Percentiles rank a stretch among this genome's conserved stretches.
These are phyloP conservation scores for Lentinula raphanica DNA, from an alignment of 768 basidiomycete species.

Conservation along the genomic window DNA sequence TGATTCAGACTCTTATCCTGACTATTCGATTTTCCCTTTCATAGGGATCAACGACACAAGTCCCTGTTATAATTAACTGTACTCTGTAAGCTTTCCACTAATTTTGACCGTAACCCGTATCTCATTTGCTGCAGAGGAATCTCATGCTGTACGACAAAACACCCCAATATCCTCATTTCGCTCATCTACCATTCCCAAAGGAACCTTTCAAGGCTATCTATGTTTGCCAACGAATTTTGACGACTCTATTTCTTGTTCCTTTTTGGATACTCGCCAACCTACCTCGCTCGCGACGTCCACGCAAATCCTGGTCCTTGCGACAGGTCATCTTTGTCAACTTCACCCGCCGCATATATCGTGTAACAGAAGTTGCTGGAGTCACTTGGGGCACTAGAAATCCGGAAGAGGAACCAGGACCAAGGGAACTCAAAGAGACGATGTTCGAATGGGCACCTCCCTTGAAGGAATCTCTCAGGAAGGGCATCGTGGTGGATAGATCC, in stretches of 20 bases:
- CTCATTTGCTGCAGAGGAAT: background rate
- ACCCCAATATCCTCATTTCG: conserved; percentile 36
- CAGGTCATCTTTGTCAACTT: conserved; percentile 50
- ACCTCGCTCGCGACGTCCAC: conserved; percentile 40
- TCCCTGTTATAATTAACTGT: too few relatives aligned
- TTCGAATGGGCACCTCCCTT: conserved; percentile 47
- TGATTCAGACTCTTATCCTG: too few relatives aligned
- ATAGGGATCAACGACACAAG: too few relatives aligned
- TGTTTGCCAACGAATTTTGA: conserved; percentile 41
- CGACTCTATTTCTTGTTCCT: conserved; percentile 42
- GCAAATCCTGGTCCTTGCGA: conserved; percentile 43
- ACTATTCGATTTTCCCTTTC: too few relatives aligned
- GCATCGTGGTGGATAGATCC: conserved; percentile 33
- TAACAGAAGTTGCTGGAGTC: conserved; percentile 53
- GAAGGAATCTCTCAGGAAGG: conserved; percentile 32
- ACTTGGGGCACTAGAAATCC: conserved; percentile 49
- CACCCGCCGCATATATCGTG: conserved; percentile 45
- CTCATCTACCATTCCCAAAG: conserved; percentile 36
- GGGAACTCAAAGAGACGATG: conserved; percentile 36
- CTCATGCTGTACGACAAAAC: conserved; percentile 19
- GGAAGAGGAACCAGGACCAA: conserved; percentile 25
- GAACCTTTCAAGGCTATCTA: conserved; percentile 44
- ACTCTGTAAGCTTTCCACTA: too few relatives aligned
- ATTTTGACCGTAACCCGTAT: background rate
- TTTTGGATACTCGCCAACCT: conserved; percentile 36